Evolutionary conservation across 1,284 basidiomycete genomes (phyloP), one percentile per base, ranked within the genome.

Genomic region (Apiotrichum veenhuisii): DNA sequence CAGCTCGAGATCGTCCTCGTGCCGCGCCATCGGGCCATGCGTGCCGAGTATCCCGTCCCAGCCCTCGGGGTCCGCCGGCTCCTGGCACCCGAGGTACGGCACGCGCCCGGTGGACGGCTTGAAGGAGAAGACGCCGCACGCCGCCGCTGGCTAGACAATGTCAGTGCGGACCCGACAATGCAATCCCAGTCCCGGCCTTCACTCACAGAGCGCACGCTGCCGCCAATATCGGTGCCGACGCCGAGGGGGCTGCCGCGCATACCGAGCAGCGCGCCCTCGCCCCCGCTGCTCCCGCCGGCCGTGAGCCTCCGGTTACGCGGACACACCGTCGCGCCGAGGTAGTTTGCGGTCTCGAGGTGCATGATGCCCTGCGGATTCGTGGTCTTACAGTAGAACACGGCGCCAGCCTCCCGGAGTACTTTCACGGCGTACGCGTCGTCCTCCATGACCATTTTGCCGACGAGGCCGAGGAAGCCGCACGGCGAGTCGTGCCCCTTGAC

Each of bases 161-260:
- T 46, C 18, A 1, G 45, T 27, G 9, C 23, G 14, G 5, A 25
- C 14, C 18, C 43, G 25, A 26, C n/a, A 27, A 46, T 8, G 30
- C 17, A 18, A 18, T 22, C 8, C 18, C 34, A 36, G n/a, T n/a
- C n/a, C 12, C 12, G 12, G 37, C 37, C 5, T 45, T 10, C 5
- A 46, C 45, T 26, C n/a, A 46, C 45, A 18, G 50, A 72, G 1
- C 75, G 68, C 54, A 74, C 58, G 5, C 63, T 67, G 1, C 75
- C 75, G 12, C 78, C 77, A 9, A 78, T 71, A 55, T 80, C 78
- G 14, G 75, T 76, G 2, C 78, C 78, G 11, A 78, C 61, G 11
- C 61, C 61, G 1, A 63, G 25, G 3, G 52, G 36, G 1, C 54
- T 57, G 12, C 75, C 78, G 5, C 63, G 61, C 44, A 73, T 59